Conservation (phyloP, 345 rosid species). For the Melaleuca alternifolia region DNA sequence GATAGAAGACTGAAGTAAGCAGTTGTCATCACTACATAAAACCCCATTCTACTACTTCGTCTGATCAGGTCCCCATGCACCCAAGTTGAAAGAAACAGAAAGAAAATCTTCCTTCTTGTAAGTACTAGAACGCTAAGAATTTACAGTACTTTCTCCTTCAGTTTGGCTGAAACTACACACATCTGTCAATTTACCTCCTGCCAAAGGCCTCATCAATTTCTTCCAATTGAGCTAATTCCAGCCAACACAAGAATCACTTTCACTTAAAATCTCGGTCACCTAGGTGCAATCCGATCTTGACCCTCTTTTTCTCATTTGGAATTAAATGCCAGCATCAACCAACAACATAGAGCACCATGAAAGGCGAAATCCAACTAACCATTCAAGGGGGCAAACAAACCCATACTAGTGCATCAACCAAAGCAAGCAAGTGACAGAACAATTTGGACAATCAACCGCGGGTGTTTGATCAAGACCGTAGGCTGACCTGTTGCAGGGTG, state of each 20-base stretch:
- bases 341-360: not conserved
- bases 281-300: not conserved
- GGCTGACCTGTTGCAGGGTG: conserved; percentile 56
- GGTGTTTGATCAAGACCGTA: not conserved
- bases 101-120: not conserved
- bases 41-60: not conserved
- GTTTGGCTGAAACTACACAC: not conserved
- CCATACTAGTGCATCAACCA: not conserved
- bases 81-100: not conserved
- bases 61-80: not conserved
- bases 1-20: not conserved
- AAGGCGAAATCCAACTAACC: not conserved
- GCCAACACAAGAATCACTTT: not conserved
- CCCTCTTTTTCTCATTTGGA: not conserved
- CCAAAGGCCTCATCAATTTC: not conserved
- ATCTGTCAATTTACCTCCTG: not conserved
- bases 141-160: not conserved
- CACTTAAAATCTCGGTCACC: not conserved
- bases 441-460: not conserved
- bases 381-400: not conserved
- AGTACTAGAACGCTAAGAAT: not conserved
- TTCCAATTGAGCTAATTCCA: not conserved
- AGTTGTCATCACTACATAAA: not conserved
- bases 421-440: not conserved
- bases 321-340: not conserved